Evolutionary conservation across 352 stramenopile genomes (phyloP).

Genomic region (Globisporangium cederbergense): DNA sequence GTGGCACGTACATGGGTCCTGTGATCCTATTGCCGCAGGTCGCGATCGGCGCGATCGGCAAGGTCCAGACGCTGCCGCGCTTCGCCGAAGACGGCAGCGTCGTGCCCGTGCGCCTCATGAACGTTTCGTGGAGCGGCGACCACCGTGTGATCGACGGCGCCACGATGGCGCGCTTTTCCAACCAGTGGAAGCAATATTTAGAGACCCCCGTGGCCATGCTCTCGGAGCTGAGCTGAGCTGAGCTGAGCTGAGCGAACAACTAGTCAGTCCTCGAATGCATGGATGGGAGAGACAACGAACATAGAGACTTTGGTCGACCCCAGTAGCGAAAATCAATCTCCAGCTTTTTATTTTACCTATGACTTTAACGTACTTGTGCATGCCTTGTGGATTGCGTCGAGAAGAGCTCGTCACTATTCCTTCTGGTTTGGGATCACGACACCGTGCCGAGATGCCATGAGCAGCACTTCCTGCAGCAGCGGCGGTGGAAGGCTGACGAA

Average conservation of each 20-base stretch:
- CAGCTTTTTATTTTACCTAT: background rate
- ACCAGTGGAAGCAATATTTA: conserved; percentile 94
- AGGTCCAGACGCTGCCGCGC: conserved; percentile 94
- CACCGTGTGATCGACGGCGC: conserved; percentile 98
- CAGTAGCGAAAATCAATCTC: background rate
- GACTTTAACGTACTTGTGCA: background rate
- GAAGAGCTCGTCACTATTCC: background rate
- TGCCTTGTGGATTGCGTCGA: background rate
- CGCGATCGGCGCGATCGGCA: conserved; percentile 96
- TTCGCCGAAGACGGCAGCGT: conserved; percentile 88
- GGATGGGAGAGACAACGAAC: background rate
- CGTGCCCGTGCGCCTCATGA: conserved; percentile 90
- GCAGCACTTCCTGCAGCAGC: conserved; percentile 72
- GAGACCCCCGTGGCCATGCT: conserved; percentile 94
- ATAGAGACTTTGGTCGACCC: background rate
- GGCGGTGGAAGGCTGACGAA: conserved; percentile 60
- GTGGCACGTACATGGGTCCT: conserved; percentile 96
- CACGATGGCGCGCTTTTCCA: conserved; percentile 97
- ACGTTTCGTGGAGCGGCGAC: conserved; percentile 97
- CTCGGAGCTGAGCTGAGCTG: conserved; percentile 78
- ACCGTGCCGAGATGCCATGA: conserved; percentile 57
- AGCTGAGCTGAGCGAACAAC: conserved; percentile 37
- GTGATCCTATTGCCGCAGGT: conserved; percentile 96
- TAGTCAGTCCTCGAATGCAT: background rate
- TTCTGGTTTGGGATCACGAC: conserved; percentile 67